phyloP scores from a whole-genome alignment of 305 asterid genomes.

The Ruellia speciosa region DNA sequence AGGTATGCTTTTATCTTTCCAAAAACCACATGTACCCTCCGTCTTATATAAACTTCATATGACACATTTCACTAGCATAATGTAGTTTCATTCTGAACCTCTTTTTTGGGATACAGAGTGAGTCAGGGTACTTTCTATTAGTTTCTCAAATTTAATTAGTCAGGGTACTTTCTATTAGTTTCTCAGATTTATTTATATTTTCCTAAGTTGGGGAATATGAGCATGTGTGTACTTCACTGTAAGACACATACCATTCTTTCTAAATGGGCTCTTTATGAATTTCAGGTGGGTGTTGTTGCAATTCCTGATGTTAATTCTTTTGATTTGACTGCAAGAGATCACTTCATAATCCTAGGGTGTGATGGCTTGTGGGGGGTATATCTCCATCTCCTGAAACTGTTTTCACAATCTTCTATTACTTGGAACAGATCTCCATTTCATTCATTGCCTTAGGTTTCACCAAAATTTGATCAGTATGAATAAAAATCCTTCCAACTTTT shows the following conservation, averaged over 20 bases:
- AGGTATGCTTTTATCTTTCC: slow-evolving; percentile 37
- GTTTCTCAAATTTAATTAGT: too few species aligned
- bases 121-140: background rate
- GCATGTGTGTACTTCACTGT: background rate
- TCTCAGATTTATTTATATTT: too few species aligned
- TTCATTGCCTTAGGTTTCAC: slow-evolving; percentile 13
- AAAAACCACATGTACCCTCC: background rate
- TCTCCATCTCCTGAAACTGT: slow-evolving; percentile 19
- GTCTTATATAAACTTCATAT: slow-evolving; percentile 8
- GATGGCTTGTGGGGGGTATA: slow-evolving; percentile 97
- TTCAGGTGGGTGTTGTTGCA: slow-evolving; percentile 88
- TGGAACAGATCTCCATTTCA: background rate
- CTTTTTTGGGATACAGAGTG: background rate
- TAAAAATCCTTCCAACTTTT: slow-evolving; percentile 13
- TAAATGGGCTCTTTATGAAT: slow-evolving; percentile 3
- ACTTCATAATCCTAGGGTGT: slow-evolving; percentile 81
- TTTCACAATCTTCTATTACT: slow-evolving; percentile 8
- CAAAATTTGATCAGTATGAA: slow-evolving; percentile 9
- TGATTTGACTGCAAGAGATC: slow-evolving; percentile 83
- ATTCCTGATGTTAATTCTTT: slow-evolving; percentile 80
- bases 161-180: background rate
- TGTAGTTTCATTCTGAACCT: background rate
- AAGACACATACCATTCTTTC: slow-evolving; percentile 1
- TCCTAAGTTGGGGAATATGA: too few species aligned
- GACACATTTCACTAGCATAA: background rate